phyloP scores from a whole-genome alignment of 2,329 filamentous ascomycete species.

The Microthyrium microscopicum region DNA sequence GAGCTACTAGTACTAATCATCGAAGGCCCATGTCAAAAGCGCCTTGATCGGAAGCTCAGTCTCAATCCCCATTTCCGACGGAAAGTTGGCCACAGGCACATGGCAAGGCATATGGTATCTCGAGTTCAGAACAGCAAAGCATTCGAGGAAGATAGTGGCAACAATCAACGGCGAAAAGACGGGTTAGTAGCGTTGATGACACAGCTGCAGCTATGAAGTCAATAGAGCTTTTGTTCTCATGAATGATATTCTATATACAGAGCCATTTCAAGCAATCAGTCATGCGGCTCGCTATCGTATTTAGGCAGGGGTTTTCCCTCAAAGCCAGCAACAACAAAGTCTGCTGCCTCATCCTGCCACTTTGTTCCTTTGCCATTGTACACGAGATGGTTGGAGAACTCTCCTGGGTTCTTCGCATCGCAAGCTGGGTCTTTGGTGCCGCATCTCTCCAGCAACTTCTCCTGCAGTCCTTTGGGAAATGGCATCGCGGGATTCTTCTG shows the following conservation, averaged over 20 bases:
- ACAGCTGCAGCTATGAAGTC: too few species aligned
- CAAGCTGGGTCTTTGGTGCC: constrained; percentile 5
- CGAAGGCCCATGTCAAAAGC: constrained; percentile 77
- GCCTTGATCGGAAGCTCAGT: constrained; percentile 78
- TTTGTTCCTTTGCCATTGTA: constrained; percentile 3
- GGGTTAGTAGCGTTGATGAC: too few species aligned
- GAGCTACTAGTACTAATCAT: background rate
- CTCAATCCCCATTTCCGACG: constrained; percentile 79
- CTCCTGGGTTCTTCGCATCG: background rate
- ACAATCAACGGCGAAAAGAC: constrained; percentile 80
- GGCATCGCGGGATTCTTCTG: background rate
- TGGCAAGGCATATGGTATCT: constrained; percentile 92
- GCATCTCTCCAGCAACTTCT: constrained; percentile 5
- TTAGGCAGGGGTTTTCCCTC: constrained; percentile 5
- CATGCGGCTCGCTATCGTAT: too few species aligned
- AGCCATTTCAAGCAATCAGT: too few species aligned
- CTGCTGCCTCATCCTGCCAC: background rate
- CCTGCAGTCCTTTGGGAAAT: constrained; percentile 5
- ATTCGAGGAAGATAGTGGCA: constrained; percentile 68
- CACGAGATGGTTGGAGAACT: constrained; percentile 1
- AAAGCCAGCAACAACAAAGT: constrained; percentile 5
- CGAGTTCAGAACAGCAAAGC: constrained; percentile 65
- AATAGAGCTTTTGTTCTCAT: too few species aligned
- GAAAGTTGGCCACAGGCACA: constrained; percentile 51
- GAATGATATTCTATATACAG: too few species aligned